phyloP scores from a whole-genome alignment of 768 basidiomycete genomes.

The Naganishia randhawae region DNA sequence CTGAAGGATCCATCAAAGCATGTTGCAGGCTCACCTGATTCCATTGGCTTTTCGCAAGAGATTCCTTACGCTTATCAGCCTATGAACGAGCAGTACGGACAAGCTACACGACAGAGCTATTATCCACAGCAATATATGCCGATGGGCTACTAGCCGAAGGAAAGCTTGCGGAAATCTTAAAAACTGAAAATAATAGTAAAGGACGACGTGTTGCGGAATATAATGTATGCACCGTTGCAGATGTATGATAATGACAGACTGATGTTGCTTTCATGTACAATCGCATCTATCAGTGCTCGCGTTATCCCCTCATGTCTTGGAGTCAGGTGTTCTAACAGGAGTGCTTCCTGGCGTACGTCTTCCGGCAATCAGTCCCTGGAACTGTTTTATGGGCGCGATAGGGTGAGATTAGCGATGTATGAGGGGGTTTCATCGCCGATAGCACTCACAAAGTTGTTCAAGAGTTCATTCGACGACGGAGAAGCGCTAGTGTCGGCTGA shows the following conservation, averaged over 20 bases:
- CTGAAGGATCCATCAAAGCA: constrained; percentile 21
- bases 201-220: constrained; percentile 2
- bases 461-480: constrained; percentile 44
- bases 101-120: constrained; percentile 15
- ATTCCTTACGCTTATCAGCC: constrained; percentile 22
- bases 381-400: background rate
- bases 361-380: constrained; percentile 32
- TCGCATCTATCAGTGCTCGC: background rate
- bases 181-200: background rate
- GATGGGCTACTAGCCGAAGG: constrained; percentile 10
- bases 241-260: background rate
- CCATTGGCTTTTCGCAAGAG: constrained; percentile 1
- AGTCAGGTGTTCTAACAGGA: constrained; percentile 18
- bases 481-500: background rate
- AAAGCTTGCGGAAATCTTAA: background rate
- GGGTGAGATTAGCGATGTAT: background rate
- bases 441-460: constrained; percentile 47
- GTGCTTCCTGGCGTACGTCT: constrained; percentile 28
- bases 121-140: constrained; percentile 23
- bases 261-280: background rate
- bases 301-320: background rate
- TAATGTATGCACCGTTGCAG: constrained; percentile 3
- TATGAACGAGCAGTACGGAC: constrained; percentile 21
- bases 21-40: constrained; percentile 1
- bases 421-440: background rate